Conservation (phyloP, 1,284 basidiomycete species). For the Malassezia brasiliensis region DNA sequence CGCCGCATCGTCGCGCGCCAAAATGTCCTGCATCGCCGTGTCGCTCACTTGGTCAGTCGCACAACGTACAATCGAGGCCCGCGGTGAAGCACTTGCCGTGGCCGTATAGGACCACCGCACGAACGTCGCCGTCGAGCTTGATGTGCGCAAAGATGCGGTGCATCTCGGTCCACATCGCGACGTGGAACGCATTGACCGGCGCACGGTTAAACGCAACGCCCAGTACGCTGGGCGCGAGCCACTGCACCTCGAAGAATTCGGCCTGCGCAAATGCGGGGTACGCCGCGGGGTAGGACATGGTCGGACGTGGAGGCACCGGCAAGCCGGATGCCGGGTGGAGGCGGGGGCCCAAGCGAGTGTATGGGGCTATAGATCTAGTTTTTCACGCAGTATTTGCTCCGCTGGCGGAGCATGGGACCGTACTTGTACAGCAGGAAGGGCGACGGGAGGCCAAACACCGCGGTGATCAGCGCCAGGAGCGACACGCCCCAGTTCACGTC, state of each 20-base stretch:
- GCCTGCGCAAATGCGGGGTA: constrained; percentile 19
- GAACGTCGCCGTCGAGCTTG: constrained; percentile 33
- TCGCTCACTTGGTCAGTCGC: constrained; percentile 17
- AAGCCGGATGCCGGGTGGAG: not conserved
- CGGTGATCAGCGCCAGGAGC: constrained; percentile 35
- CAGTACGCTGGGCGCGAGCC: constrained; percentile 30
- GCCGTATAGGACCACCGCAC: constrained; percentile 40
- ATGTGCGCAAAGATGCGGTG: constrained; percentile 30
- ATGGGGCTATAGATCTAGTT: not conserved
- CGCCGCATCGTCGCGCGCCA: constrained; percentile 30
- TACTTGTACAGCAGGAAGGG: constrained; percentile 30
- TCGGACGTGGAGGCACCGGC: not conserved
- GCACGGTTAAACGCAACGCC: constrained; percentile 36
- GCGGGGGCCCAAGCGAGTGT: not conserved
- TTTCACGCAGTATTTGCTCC: constrained; percentile 23
- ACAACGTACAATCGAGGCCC: constrained; percentile 37
- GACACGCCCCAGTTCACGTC: constrained; percentile 47
- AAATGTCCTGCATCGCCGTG: constrained; percentile 15
- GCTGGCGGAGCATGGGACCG: constrained; percentile 27
- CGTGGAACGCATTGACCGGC: constrained; percentile 41
- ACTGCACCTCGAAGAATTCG: constrained; percentile 31
- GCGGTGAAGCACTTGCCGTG: constrained; percentile 45
- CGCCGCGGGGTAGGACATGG: constrained; percentile 16
- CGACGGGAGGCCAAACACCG: constrained; percentile 41
- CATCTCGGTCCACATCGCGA: constrained; percentile 40